A percentile compares a stretch with the other conserved stretches of the same genome.
Conservation (phyloP, 306 rosid species). For the Lathyrus tuberosus region DNA sequence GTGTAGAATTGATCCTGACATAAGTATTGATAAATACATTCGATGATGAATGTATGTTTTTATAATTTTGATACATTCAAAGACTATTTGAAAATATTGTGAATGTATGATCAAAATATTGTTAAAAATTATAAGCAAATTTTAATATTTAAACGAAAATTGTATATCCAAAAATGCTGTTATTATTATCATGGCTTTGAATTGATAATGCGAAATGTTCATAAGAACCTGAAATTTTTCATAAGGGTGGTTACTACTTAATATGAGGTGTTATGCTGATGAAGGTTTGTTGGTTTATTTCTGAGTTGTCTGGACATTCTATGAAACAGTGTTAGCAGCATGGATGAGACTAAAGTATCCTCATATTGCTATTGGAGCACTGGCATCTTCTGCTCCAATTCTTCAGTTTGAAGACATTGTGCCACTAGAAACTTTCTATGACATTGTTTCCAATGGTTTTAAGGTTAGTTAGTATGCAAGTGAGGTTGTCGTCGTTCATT, state of each 20-base stretch:
- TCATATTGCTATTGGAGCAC: conserved; percentile 82
- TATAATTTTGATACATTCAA: not conserved
- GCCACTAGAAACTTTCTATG: conserved; percentile 71
- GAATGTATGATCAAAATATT: not conserved
- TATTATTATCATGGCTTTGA: not conserved
- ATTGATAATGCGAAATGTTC: not conserved
- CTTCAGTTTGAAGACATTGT: conserved; percentile 87
- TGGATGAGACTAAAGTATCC: conserved; percentile 99
- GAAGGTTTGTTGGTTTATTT: conserved; percentile 19
- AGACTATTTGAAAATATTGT: not conserved
- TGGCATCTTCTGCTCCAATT: conserved; percentile 90
- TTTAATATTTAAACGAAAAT: not conserved
- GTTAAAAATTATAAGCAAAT: not conserved
- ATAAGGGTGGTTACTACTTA: not conserved
- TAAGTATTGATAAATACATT: not conserved
- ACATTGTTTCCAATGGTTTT: conserved; percentile 74
- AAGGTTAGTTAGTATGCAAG: conserved; percentile 44
- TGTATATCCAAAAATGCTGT: not conserved
- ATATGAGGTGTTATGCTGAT: not conserved
- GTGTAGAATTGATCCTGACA: too few relatives aligned
- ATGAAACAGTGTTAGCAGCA: conserved; percentile 74
- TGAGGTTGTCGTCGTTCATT: not conserved
- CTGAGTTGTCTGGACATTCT: not conserved
- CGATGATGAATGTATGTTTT: not conserved
- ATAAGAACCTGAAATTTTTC: not conserved